phyloP scores from a whole-genome alignment of 768 basidiomycete species.

The Termitomyces sp. region DNA sequence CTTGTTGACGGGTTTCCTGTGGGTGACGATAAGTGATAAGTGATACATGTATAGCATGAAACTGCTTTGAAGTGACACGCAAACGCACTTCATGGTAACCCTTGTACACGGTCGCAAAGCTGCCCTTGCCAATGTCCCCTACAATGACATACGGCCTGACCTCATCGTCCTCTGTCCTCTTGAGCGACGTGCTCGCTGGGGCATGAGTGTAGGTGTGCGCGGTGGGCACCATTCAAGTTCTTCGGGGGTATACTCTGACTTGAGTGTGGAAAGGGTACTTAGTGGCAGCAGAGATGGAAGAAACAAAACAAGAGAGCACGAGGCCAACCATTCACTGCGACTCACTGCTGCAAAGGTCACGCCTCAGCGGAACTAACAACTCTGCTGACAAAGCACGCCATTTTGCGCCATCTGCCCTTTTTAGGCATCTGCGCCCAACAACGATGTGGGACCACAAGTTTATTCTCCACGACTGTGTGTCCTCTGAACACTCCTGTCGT shows the following conservation, averaged over 20 bases:
- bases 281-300: not conserved
- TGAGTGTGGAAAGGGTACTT: no score
- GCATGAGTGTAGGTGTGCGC: constrained; percentile 6
- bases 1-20: constrained; percentile 74
- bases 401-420: not conserved
- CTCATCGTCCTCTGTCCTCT: constrained; percentile 57
- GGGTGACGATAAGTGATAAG: no score
- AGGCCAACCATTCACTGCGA: not conserved
- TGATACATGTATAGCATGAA: no score
- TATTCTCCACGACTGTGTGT: no score
- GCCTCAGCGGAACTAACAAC: not conserved
- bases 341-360: no score
- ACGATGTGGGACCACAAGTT: no score
- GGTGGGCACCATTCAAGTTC: constrained; percentile 9
- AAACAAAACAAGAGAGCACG: not conserved
- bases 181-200: not conserved
- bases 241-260: not conserved
- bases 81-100: constrained; percentile 82
- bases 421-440: not conserved
- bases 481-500: no score
- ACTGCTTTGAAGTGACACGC: no score
- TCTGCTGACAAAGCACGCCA: not conserved
- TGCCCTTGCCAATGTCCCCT: constrained; percentile 80
- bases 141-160: constrained; percentile 75
- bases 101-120: constrained; percentile 95